Evolutionary conservation across 495 filamentous ascomycete genomes (phyloP).

Genomic region (Podospora pseudoanserina): DNA sequence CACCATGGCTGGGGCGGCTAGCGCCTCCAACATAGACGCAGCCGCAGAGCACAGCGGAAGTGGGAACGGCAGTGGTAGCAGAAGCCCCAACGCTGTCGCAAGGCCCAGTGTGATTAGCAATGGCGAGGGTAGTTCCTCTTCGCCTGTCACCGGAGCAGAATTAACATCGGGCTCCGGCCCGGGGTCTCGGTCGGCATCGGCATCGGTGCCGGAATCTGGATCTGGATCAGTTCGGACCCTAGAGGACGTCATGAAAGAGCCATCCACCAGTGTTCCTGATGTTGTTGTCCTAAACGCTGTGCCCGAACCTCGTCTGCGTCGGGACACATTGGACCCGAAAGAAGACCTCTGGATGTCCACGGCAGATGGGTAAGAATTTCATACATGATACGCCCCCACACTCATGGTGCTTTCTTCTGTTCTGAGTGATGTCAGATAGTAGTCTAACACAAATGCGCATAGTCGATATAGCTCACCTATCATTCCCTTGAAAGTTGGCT

Average conservation of each 20-base stretch:
- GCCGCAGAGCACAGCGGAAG: conserved; percentile 4
- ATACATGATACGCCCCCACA: conserved; percentile 6
- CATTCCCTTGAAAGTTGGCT: conserved; percentile 42
- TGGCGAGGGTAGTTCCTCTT: conserved; percentile 7
- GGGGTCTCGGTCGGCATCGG: conserved; percentile 1
- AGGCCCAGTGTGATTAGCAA: background rate
- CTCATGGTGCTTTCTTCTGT: background rate
- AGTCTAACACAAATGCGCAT: conserved; percentile 8
- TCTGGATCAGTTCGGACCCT: conserved; percentile 30
- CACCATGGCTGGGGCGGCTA: conserved; percentile 5
- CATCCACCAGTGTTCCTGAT: conserved; percentile 34
- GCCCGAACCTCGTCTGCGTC: conserved; percentile 18
- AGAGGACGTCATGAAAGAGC: conserved; percentile 41
- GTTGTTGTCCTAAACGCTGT: conserved; percentile 38
- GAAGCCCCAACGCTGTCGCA: background rate
- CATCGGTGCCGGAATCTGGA: conserved; percentile 1
- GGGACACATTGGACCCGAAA: conserved; percentile 37
- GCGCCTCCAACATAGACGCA: conserved; percentile 6
- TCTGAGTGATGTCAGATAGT: conserved; percentile 4
- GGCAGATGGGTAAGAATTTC: conserved; percentile 42
- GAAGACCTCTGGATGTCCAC: conserved; percentile 46
- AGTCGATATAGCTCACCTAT: conserved; percentile 41
- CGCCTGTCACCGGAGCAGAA: background rate
- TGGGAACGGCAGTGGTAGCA: background rate
- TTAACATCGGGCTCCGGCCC: background rate